phyloP scores from a whole-genome alignment of 352 stramenopile genomes.

The Peronospora belbahrii region DNA sequence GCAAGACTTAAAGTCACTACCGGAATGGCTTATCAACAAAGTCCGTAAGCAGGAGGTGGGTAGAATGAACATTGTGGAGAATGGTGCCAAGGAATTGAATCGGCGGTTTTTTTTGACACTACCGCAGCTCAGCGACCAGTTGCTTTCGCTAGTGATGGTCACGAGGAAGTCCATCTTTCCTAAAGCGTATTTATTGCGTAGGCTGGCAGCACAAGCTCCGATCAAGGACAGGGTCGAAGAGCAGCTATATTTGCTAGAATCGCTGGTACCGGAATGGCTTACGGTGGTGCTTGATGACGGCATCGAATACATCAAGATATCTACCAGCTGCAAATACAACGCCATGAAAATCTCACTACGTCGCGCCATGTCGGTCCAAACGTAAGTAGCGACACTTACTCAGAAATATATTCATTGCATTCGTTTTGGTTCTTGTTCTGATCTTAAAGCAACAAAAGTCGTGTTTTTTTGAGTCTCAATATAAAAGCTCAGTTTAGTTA shows the following conservation, averaged over 20 bases:
- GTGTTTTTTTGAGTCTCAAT: too few species aligned
- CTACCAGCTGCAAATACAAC: slow-evolving; percentile 57
- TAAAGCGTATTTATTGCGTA: slow-evolving; percentile 35
- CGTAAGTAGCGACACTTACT: not conserved
- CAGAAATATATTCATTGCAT: too few species aligned
- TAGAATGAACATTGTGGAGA: slow-evolving; percentile 31
- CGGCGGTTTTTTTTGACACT: slow-evolving; percentile 50
- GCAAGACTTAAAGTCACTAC: slow-evolving; percentile 54
- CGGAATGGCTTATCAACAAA: slow-evolving; percentile 70
- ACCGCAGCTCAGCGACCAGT: slow-evolving; percentile 63
- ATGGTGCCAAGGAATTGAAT: slow-evolving; percentile 34
- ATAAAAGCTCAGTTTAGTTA: too few species aligned
- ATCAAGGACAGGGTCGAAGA: slow-evolving; percentile 55
- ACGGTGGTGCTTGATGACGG: slow-evolving; percentile 53
- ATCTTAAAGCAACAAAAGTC: too few species aligned
- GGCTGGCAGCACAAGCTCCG: slow-evolving; percentile 36
- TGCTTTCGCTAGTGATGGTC: slow-evolving; percentile 64
- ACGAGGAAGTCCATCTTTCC: slow-evolving; percentile 55
- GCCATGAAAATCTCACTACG: slow-evolving; percentile 50
- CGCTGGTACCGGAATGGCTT: slow-evolving; percentile 66
- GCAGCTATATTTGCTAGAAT: slow-evolving; percentile 63
- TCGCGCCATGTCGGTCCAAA: slow-evolving; percentile 31
- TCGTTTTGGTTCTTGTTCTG: too few species aligned
- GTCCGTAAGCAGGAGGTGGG: slow-evolving; percentile 52
- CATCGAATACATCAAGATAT: slow-evolving; percentile 62